Base-by-base conservation (phyloP, 177 flowering plant genomes). In the Vitis hybrid region DNA sequence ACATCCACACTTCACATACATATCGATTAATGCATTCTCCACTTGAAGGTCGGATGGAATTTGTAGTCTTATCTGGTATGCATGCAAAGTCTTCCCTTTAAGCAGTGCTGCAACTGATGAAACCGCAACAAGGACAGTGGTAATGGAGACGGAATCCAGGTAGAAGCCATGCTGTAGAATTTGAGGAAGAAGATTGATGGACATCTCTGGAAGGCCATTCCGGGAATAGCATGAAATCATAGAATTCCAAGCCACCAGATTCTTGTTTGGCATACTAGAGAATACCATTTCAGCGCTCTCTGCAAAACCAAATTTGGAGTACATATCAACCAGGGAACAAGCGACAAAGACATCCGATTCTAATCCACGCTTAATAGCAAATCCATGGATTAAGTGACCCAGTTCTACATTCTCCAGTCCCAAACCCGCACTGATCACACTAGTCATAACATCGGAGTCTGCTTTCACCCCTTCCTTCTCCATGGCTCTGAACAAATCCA, bases 1-100 rank as follows among this genome's bases (percentile, higher is more conserved):
- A 78, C 77, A 63, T 56, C 96, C 96, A 70, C 86, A 88, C 71
- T 91, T 91, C 50, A 80, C 62, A 63, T 88, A 91, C 90, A 88
- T 88, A 69, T 91, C 88, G 56, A 89, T 70, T n/a, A 89, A 64
- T 55, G 86, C 86, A 75, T 85, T 86, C 67, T 88, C 82, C 56
- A 91, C 81, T 54, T 80, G 84, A 76, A 67, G 62, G 71, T 84
- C 90, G 14, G 70, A 71, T 18, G 69, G 77, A 72, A 82, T 78
- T 19, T 69, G 61, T 14, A 65, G 75, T 77, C 85, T 81, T 50
- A 85, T 73, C 19, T 78, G 69, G 73, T 78, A 82, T 3, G 82
- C 79, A 73, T 89, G 96, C 5, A 91, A 67, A 11, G 67, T 64
- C 77, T 85, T 89, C 56, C 93, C 96, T 75, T 76, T 78, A 57